Percentiles rank a stretch among this genome's conserved stretches.
These are phyloP conservation scores for Afroboletus lepidellus DNA, from an alignment of 1,284 basidiomycete genomes.

Conservation along the genomic window DNA sequence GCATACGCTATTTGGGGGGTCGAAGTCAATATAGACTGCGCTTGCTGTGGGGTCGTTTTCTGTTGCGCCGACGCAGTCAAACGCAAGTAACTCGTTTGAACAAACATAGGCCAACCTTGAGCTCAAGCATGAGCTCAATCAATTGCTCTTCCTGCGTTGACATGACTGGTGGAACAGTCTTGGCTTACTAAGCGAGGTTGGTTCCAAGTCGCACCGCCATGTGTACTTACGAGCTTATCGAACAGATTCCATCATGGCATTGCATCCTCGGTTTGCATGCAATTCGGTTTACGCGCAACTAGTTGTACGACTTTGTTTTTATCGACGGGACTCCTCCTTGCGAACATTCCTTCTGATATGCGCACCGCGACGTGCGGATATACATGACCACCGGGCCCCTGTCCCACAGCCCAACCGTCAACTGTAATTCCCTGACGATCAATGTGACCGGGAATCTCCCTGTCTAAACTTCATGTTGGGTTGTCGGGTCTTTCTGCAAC, in stretches of 20 bases:
- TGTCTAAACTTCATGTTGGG: neutral
- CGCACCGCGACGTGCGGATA: neutral
- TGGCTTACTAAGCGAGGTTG: slow-evolving; percentile 17
- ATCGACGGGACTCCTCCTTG: neutral
- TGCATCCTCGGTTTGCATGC: neutral
- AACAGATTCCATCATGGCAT: neutral
- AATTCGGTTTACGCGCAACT: neutral
- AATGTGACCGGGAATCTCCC: slow-evolving; percentile 1
- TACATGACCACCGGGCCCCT: neutral
- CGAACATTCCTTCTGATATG: neutral
- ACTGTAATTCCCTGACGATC: neutral
- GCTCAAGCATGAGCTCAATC: slow-evolving; percentile 62
- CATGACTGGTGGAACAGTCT: slow-evolving; percentile 17
- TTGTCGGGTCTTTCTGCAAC: neutral
- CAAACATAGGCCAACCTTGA: slow-evolving; percentile 46
- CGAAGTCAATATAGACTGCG: slow-evolving; percentile 61
- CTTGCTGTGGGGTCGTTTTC: slow-evolving; percentile 73
- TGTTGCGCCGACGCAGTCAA: slow-evolving; percentile 29
- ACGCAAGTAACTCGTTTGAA: neutral
- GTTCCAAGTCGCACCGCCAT: neutral
- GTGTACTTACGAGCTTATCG: neutral
- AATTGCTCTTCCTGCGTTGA: slow-evolving; percentile 54
- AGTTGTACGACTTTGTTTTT: neutral
- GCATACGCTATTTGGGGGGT: slow-evolving; percentile 76
- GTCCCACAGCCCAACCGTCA: neutral